Evolutionary conservation across 2,329 filamentous ascomycete species (phyloP).

Genomic region (Cercospora nicotianae): DNA sequence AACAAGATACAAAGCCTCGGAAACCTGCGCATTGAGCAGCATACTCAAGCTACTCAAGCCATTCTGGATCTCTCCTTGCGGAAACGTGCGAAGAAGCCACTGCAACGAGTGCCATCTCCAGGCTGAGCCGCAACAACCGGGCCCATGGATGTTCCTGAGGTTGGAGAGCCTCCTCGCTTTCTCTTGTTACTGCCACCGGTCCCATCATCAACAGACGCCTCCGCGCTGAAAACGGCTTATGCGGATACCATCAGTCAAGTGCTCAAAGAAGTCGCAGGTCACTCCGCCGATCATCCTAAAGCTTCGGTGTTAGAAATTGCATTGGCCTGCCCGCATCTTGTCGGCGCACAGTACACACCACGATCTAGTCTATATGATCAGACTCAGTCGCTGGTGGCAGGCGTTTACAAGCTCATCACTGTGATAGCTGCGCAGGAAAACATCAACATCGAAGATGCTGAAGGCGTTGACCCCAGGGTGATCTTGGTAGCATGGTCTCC

Average conservation of each 20-base stretch:
- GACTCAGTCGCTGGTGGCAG: constrained; percentile 73
- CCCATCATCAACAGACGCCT: constrained; percentile 43
- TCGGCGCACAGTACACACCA: constrained; percentile 50
- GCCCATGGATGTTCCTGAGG: constrained; percentile 14
- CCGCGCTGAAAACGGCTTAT: constrained; percentile 47
- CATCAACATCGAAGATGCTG: constrained; percentile 64
- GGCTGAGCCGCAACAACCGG: background rate
- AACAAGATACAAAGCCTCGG: background rate
- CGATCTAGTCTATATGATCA: constrained; percentile 62
- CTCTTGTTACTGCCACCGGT: constrained; percentile 50
- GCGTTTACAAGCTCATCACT: constrained; percentile 75
- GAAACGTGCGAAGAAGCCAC: background rate
- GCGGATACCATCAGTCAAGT: constrained; percentile 45
- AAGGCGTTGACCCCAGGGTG: constrained; percentile 74
- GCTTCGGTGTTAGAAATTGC: constrained; percentile 58
- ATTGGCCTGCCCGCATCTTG: constrained; percentile 63
- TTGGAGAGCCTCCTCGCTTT: constrained; percentile 35
- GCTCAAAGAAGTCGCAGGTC: constrained; percentile 44
- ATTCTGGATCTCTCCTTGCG: background rate
- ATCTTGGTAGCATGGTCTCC: constrained; percentile 66
- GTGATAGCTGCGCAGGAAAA: constrained; percentile 65
- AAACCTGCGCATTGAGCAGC: background rate
- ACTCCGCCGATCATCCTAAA: constrained; percentile 33
- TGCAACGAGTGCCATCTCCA: background rate
- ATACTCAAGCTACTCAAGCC: background rate